These are phyloP conservation scores for Priceomyces fermenticarens DNA, from an alignment of 805 yeast species.

Conservation along the genomic window DNA sequence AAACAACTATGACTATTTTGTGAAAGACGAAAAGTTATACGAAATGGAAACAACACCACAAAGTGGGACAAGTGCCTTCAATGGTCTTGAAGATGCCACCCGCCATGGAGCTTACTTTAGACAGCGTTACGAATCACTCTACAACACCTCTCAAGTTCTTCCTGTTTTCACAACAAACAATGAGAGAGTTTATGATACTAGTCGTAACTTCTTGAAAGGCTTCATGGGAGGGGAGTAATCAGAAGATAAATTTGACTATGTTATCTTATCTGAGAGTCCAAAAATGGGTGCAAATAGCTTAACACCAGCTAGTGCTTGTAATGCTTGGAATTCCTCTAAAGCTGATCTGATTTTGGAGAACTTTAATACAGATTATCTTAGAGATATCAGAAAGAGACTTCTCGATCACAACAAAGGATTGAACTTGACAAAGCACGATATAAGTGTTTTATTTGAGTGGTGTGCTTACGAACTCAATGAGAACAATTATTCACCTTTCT, in stretches of 20 bases:
- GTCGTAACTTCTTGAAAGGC: conserved; percentile 51
- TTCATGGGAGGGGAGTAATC: conserved; percentile 45
- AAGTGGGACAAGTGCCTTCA: conserved; percentile 38
- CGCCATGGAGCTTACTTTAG: conserved; percentile 44
- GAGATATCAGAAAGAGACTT: conserved; percentile 51
- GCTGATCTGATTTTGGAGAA: conserved; percentile 13
- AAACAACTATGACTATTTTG: conserved; percentile 47
- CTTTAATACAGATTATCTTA: conserved; percentile 33
- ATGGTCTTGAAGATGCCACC: conserved; percentile 46
- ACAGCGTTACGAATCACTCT: conserved; percentile 43
- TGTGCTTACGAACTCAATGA: conserved; percentile 75
- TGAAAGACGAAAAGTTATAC: conserved; percentile 26
- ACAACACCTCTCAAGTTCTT: conserved; percentile 26
- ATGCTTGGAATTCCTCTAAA: conserved; percentile 32
- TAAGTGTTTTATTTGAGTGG: conserved; percentile 47
- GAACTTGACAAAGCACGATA: conserved; percentile 49
- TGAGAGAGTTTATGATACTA: conserved; percentile 51
- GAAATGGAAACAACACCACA: conserved; percentile 50
- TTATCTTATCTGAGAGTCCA: conserved; percentile 41
- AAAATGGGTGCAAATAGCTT: conserved; percentile 51
- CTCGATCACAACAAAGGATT: conserved; percentile 50
- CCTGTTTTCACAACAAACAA: conserved; percentile 52
- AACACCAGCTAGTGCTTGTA: conserved; percentile 45
- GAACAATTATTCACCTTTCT: conserved; percentile 59
- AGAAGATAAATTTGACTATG: conserved; percentile 13